Conservation (phyloP, 2,329 filamentous ascomycete genomes). For the Aspergillus melleus region DNA sequence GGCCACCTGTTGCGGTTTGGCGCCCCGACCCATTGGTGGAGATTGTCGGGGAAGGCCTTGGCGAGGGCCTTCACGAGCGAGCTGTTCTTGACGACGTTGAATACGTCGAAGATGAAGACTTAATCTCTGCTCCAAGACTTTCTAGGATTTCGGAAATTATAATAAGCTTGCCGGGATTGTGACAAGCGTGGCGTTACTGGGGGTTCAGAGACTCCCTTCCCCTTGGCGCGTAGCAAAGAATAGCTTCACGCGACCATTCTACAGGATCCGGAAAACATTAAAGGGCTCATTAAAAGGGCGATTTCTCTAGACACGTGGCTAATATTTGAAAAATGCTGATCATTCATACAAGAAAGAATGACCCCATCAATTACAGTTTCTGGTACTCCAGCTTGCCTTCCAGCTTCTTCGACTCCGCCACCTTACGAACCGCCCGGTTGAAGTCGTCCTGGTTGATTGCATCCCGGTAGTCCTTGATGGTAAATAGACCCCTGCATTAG, state of each 20-base stretch:
- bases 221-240: background rate
- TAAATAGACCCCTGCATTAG: conserved; percentile 74
- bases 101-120: too few species aligned
- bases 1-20: background rate
- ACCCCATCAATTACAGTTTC: conserved; percentile 66
- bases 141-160: background rate
- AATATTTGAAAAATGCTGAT: conserved; percentile 13
- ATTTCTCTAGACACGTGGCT: conserved; percentile 10
- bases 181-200: background rate
- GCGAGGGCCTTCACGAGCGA: background rate
- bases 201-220: too few species aligned
- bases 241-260: too few species aligned
- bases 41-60: background rate
- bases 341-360: conserved; percentile 15
- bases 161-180: background rate
- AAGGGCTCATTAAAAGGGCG: background rate
- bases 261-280: too few species aligned
- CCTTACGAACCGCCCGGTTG: conserved; percentile 98
- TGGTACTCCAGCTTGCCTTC: conserved; percentile 98
- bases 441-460: conserved; percentile 98
- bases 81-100: too few species aligned
- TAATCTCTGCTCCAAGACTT: background rate
- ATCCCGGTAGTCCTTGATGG: conserved; percentile 97
- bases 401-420: conserved; percentile 95
- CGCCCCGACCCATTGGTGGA: background rate